Conservation (phyloP, 306 rosid species). For the Inga laurina region DNA sequence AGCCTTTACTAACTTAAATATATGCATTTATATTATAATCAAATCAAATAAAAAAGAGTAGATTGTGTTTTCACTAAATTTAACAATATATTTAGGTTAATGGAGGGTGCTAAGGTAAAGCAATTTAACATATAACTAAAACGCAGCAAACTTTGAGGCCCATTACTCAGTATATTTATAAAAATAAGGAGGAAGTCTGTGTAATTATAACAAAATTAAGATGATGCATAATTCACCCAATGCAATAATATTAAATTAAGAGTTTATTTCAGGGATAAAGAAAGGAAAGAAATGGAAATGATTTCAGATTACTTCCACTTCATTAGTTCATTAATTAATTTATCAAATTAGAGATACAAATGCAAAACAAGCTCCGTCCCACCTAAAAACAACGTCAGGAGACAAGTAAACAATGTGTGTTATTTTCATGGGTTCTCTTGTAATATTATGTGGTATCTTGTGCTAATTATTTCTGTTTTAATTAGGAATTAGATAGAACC, state of each 20-base stretch:
- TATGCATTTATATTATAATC: neutral
- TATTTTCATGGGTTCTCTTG: neutral
- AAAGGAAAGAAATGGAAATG: no score
- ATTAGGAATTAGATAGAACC: no score
- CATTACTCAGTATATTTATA: no score
- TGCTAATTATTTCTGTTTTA: no score
- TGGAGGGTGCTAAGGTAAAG: neutral
- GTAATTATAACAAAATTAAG: neutral
- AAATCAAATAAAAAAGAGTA: neutral
- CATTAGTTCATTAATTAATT: neutral
- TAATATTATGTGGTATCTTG: no score
- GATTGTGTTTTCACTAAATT: neutral
- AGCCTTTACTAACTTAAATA: neutral
- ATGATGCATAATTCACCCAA: neutral
- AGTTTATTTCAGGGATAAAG: neutral
- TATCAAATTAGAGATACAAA: slow-evolving; percentile 14
- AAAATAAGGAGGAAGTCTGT: neutral
- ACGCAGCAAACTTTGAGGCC: neutral
- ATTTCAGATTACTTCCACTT: neutral
- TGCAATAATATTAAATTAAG: neutral
- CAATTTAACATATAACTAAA: neutral
- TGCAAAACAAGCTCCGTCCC: slow-evolving; percentile 4
- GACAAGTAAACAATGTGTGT: neutral
- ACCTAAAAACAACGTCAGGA: neutral
- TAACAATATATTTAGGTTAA: neutral